Evolutionary conservation across 2,329 filamentous ascomycete genomes (phyloP), one percentile per base, ranked within the genome.

Genomic region (Stenocarpella maydis): DNA sequence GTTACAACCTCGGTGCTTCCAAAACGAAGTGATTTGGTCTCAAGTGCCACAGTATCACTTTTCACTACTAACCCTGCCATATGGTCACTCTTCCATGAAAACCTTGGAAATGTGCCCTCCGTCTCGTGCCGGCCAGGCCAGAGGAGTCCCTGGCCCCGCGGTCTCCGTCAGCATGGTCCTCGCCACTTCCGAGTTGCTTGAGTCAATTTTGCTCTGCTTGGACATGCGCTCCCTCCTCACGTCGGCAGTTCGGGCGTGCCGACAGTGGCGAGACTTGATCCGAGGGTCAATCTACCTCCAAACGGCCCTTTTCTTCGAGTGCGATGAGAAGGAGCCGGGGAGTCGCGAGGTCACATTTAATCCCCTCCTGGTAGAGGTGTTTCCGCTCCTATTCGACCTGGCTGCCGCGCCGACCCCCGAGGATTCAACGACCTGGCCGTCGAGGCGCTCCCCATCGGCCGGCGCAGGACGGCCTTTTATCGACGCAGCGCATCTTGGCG

Each of bases 221-320:
- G 65, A 67, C 10, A 67, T 67, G 65, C 65, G 65, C 9, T 28
- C 12, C 21, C 52, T 61, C 41, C 65, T 67, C 43, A 67, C 52
- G 37, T 67, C 65, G 39, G 65, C 65, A 50, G 15, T 50, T 53
- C 26, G 65, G 17, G 53, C 60, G 21, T 67, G 65, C 41, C 65
- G 53, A 60, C 43, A 43, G 21, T 67, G 65, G 65, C 65, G 41
- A 47, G 65, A 67, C 65, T n/a, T 67, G 41, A 67, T 67, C n/a
- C 65, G 60, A 34, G 37, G 26, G 21, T 67, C 65, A 24, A 7
- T n/a, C 2, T 50, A 24, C 12, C 24, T 67, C 26, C 65, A 43
- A n/a, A 47, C 21, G 31, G 34, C 65, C 26, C 65, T 60, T 10
- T 67, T 67, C 43, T 52, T 67, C 10, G 4, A 49, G 43, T 12